Evolutionary conservation across 2,329 filamentous ascomycete genomes (phyloP), one percentile per base, ranked within the genome.

Genomic region (Beauveria medogensis): DNA sequence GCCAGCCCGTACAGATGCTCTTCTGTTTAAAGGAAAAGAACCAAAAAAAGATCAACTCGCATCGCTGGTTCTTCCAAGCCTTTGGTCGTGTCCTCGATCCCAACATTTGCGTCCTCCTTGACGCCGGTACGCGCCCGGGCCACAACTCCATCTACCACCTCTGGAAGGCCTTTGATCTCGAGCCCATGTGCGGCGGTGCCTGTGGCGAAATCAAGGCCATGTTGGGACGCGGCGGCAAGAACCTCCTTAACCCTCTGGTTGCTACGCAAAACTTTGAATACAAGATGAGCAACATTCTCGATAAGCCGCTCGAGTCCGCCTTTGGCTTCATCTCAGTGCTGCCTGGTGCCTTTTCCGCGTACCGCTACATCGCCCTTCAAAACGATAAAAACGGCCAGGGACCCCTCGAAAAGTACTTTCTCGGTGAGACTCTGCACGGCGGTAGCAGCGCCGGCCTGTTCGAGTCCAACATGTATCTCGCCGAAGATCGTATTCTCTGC

Each of bases 1-100:
- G 89, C 63, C 92, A 94, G 64, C 93, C 94, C 0, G 90, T 99
- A 2, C 94, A 99, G 77, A 89, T 99, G 79, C 84, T 99, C 5
- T 99, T 99, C 80, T 99, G 94, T 73, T 76, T 99, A 63, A 99
- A 99, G 79, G 94, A 99, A 72, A 97, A 97, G 84, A 99, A 99
- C 72, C 92, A 97, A 78, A 99, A 99, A 81, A 99, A 99, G 82
- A 99, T 99, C 83, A 99, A 99, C 73, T 97, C 94, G 0, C 94
- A 99, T 74, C 82, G 94, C 72, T 99, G 94, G 94, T 97, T 99
- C 78, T 99, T 99, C 82, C 89, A 95, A 67, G 94, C 93, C 0
- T 99, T 99, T 72, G 94, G 94, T 37, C 85, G 87, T 24, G 90
- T 97, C 3, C 77, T 99, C 50, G 89, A 97, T 64, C 94, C 94